Base-by-base conservation (phyloP, 257 asterid species). In the Osmanthus fragrans region DNA sequence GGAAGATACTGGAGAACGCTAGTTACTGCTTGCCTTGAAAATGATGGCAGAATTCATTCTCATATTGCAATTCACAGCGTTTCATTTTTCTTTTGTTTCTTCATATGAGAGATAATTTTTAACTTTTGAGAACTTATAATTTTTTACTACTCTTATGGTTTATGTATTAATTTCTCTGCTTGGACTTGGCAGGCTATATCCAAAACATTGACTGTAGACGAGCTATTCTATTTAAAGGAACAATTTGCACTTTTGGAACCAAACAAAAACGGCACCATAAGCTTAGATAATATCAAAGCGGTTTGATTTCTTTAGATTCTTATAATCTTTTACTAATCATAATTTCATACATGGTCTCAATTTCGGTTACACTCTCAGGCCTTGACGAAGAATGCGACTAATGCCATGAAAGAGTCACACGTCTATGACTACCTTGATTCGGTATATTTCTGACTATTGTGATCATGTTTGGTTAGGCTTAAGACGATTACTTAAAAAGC, bases 221-320 rank as follows among this genome's bases (percentile, higher is more conserved):
- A 90, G 73, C 91, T 91, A 76, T 86, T 83, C 85, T 93, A 91
- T 83, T 83, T 91, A 79, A 90, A 87, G 81, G 94, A 86, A 82
- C 97, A 93, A 73, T 93, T 87, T 82, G 85, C 81, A 18, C 85
- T 86, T 5, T 77, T 94, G 76, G 97, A 91, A 73, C 94, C 98
- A 7, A 90, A 76, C 90, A 91, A 91, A 85, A 86, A 89, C 45
- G 92, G 96, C 70, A 85, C 88, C 67, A 91, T 94, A 78, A 82
- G 85, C 76, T 84, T 89, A 70, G 97, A 94, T 47, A 91, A 82
- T 76, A 86, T 94, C 56, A 91, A 82, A 88, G 77, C 82, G 84
- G 98, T 93, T 67, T 27, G 93, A 81, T 56, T 36, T 78, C 81
- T 56, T 12, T 71, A 21, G 34, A 34, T 25, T 73, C 18, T 27